Conservation (phyloP, 768 basidiomycete genomes). For the Ramaria sp. region DNA sequence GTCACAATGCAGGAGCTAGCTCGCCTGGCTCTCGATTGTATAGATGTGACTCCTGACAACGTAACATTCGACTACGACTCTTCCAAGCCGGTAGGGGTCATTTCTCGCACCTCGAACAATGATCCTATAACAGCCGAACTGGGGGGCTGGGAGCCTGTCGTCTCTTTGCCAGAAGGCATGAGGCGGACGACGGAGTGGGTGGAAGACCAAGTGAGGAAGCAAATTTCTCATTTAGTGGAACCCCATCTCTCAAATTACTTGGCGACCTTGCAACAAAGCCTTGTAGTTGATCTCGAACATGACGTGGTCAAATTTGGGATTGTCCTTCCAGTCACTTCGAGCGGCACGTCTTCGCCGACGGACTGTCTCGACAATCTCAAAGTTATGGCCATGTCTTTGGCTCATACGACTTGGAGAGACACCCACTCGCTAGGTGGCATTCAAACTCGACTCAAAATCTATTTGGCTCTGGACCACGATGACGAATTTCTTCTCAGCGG, state of each 20-base stretch:
- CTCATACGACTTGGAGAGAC: constrained; percentile 37
- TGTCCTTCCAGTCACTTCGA: constrained; percentile 49
- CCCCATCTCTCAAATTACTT: constrained; percentile 14
- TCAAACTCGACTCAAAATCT: constrained; percentile 31
- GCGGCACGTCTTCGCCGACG: constrained; percentile 23
- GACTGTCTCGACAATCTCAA: constrained; percentile 33
- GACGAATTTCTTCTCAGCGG: constrained; percentile 29
- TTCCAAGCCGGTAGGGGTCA: constrained; percentile 34
- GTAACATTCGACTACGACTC: constrained; percentile 21
- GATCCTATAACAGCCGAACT: constrained; percentile 21
- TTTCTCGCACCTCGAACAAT: constrained; percentile 44
- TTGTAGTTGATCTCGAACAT: constrained; percentile 27
- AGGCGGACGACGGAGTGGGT: constrained; percentile 39
- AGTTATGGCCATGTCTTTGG: constrained; percentile 33
- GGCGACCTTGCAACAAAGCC: constrained; percentile 22
- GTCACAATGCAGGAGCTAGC: constrained; percentile 35
- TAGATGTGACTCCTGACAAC: constrained; percentile 19
- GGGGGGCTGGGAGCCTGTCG: constrained; percentile 31
- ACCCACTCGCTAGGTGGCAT: constrained; percentile 20
- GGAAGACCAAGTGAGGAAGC: constrained; percentile 22
- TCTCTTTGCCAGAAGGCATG: constrained; percentile 38
- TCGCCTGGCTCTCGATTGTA: constrained; percentile 25
- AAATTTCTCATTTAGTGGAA: constrained; percentile 9
- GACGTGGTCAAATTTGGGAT: constrained; percentile 35
- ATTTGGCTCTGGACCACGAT: constrained; percentile 43